These are phyloP conservation scores for Ramularia endophylla DNA, from an alignment of 2,329 filamentous ascomycete genomes.

Conservation along the genomic window DNA sequence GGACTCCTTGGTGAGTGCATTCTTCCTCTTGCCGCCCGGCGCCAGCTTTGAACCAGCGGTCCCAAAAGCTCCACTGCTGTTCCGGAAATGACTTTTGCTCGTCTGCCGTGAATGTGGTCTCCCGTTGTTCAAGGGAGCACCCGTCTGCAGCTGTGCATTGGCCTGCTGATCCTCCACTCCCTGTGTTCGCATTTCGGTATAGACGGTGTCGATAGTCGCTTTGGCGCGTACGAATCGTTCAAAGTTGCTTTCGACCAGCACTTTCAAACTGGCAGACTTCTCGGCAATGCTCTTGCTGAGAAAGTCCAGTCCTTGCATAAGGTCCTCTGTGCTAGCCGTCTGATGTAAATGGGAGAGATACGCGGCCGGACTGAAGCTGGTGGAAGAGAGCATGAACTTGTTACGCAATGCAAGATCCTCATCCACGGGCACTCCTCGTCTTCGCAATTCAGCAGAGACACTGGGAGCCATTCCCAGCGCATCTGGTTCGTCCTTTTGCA, in stretches of 20 bases:
- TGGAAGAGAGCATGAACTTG: constrained; percentile 90
- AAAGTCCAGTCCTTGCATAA: constrained; percentile 76
- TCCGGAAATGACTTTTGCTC: constrained; percentile 53
- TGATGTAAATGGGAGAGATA: constrained; percentile 92
- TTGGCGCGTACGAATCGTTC: constrained; percentile 97
- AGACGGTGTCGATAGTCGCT: constrained; percentile 96
- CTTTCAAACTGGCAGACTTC: constrained; percentile 94
- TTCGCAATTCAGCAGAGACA: constrained; percentile 72
- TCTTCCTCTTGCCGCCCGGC: constrained; percentile 64
- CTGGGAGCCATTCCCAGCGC: constrained; percentile 83
- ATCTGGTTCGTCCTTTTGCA: constrained; percentile 88
- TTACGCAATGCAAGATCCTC: constrained; percentile 70
- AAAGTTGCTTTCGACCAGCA: constrained; percentile 95
- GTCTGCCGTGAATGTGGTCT: constrained; percentile 59
- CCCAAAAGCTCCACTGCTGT: constrained; percentile 31
- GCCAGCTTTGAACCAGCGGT: constrained; percentile 30
- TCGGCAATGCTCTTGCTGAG: constrained; percentile 92
- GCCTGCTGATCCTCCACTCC: constrained; percentile 45
- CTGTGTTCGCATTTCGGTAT: constrained; percentile 86
- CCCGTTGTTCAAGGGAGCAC: constrained; percentile 6
- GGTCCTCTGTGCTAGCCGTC: constrained; percentile 71
- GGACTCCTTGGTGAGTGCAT: constrained; percentile 85
- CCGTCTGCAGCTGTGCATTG: constrained; percentile 13
- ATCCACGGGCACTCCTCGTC: constrained; percentile 72
- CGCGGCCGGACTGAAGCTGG: constrained; percentile 84